Evolutionary conservation across 179 eudicot species (phyloP).

Genomic region (Spinacia oleracea): DNA sequence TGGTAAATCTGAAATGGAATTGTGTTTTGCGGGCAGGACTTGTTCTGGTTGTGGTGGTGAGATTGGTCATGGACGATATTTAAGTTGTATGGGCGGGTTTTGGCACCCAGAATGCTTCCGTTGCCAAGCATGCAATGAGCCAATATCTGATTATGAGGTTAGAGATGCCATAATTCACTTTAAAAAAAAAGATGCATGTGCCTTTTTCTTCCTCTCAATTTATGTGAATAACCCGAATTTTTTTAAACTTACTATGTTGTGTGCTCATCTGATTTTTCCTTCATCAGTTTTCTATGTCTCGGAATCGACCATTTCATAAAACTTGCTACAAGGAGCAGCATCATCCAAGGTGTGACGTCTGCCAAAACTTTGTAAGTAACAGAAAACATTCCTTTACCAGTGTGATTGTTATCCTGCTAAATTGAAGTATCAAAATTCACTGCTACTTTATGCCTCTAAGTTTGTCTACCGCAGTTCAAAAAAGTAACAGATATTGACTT

Average conservation of each 20-base stretch:
- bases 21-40: constrained; percentile 38
- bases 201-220: not conserved
- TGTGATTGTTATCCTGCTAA: not conserved
- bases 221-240: not conserved
- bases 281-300: constrained; percentile 79
- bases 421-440: not conserved
- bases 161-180: not conserved
- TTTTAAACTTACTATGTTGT: constrained; percentile 8
- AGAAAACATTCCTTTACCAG: not conserved
- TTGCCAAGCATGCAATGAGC: constrained; percentile 70
- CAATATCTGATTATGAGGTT: constrained; percentile 95
- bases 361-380: constrained; percentile 71
- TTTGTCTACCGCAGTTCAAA: not conserved
- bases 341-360: constrained; percentile 95
- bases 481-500: not conserved
- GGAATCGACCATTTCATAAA: constrained; percentile 88
- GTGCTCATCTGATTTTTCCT: constrained; percentile 11
- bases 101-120: constrained; percentile 98
- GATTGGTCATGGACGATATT: constrained; percentile 78
- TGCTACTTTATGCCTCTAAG: not conserved
- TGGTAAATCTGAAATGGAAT: constrained; percentile 19
- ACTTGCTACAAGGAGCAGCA: constrained; percentile 84
- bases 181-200: not conserved
- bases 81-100: constrained; percentile 89
- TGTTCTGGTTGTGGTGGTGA: constrained; percentile 86